Percentiles rank a stretch among this genome's conserved stretches.
Conservation (phyloP, 2,329 filamentous ascomycete genomes). For the Verticillium zaregamsianum region DNA sequence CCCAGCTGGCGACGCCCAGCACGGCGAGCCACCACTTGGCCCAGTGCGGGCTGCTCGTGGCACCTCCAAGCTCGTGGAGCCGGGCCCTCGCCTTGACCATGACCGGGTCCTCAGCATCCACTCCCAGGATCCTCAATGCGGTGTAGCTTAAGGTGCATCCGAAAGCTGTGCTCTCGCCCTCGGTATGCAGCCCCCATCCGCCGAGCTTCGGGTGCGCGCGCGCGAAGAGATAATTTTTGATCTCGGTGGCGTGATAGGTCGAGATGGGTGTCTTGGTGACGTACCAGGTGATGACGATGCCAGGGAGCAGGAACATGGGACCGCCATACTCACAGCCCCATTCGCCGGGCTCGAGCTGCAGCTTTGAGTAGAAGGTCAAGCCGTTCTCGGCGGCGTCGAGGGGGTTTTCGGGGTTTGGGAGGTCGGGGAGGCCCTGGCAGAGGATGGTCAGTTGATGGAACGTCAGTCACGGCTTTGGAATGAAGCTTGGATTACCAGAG, state of each 20-base stretch:
- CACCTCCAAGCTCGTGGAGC: conserved; percentile 82
- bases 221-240: conserved; percentile 87
- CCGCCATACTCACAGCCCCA: conserved; percentile 98
- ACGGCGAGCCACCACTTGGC: conserved; percentile 93
- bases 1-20: conserved; percentile 80
- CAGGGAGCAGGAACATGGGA: conserved; percentile 90
- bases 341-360: conserved; percentile 84
- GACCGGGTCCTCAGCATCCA: conserved; percentile 74
- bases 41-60: conserved; percentile 84
- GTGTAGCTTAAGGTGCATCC: conserved; percentile 89
- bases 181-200: conserved; percentile 96
- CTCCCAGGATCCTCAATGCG: conserved; percentile 73
- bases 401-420: conserved; percentile 67
- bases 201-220: conserved; percentile 82
- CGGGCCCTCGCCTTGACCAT: conserved; percentile 82
- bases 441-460: conserved; percentile 2
- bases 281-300: conserved; percentile 81
- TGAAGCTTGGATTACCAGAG: conserved; percentile 53
- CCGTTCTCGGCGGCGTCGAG: conserved; percentile 78
- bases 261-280: conserved; percentile 85
- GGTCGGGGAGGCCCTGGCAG: conserved; percentile 64
- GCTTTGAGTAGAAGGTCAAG: conserved; percentile 79
- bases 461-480: not conserved
- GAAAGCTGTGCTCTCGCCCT: conserved; percentile 88
- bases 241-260: conserved; percentile 74